Evolutionary conservation across 768 basidiomycete genomes (phyloP), one percentile per base, ranked within the genome.

Genomic region (Suillus decipiens): DNA sequence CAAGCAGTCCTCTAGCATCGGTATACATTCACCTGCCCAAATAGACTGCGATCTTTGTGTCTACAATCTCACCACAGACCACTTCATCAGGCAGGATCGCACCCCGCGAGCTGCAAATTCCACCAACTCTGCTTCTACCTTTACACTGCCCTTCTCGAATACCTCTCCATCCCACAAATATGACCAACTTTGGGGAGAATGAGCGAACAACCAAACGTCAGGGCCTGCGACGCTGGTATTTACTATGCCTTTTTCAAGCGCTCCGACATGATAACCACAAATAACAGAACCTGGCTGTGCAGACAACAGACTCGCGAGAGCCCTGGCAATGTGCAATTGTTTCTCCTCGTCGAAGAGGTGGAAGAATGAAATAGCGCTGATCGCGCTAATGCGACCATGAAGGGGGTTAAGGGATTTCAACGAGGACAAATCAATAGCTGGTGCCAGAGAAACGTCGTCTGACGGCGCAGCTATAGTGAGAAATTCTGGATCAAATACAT

Each of bases 141-240:
- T 65, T 9, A 79, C 77, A 5, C 64, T 70, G 4, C 79, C 78
- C 36, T 70, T 72, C 39, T 63, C 64, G 55, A 79, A 80, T 5
- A 67, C 56, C 48, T 36, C 60, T 5, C 64, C 67, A n/a, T 64
- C 62, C 69, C 69, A 69, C 57, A 71, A 37, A 17, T 59, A 63
- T 5, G 36, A 55, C 70, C 70, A 71, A 24, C 53, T 65, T 28
- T 64, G 22, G 9, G 69, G 61, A 14, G 61, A 65, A 41, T 69
- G 67, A 31, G 67, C 62, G 22, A 62, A 68, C 34, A 62, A 3
- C 14, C 12, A 8, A 24, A 28, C 19, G 15, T 56, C 5, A 2
- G 31, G 42, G 14, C 39, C 41, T 6, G n/a, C 8, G 3, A 33
- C 5, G 17, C 7, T 31, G 39, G 36, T 22, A 11, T 9, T 15